These are phyloP conservation scores for Pittosporum tobira DNA, from an alignment of 129 eudicot genomes.

Conservation along the genomic window DNA sequence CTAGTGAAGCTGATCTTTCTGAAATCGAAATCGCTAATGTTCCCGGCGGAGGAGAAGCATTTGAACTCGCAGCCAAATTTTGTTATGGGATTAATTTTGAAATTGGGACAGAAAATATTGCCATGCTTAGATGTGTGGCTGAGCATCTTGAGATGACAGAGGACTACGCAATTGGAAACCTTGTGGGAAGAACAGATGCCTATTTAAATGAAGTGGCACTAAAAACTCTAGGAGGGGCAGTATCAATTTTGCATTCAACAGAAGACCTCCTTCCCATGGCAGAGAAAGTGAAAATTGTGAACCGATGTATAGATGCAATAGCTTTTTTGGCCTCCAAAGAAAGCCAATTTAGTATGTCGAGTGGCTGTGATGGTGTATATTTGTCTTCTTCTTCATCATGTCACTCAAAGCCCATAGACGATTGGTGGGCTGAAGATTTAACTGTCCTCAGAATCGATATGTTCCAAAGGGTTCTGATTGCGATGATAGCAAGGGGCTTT, in stretches of 20 bases:
- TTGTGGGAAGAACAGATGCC: constrained; percentile 62
- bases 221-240: constrained; percentile 46
- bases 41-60: constrained; percentile 56
- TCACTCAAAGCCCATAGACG: constrained; percentile 43
- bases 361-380: constrained; percentile 26
- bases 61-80: constrained; percentile 48
- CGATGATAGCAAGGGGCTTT: constrained; percentile 83
- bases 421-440: constrained; percentile 99
- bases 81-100: constrained; percentile 62
- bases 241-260: constrained; percentile 55
- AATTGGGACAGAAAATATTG: constrained; percentile 42
- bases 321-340: constrained; percentile 68
- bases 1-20: constrained; percentile 18
- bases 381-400: constrained; percentile 31
- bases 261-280: constrained; percentile 55
- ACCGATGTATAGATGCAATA: constrained; percentile 71
- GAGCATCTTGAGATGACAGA: constrained; percentile 62
- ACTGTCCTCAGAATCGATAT: constrained; percentile 60
- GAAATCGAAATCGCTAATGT: constrained; percentile 31
- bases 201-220: constrained; percentile 74
- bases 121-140: constrained; percentile 39
- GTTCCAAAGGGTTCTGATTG: constrained; percentile 83
- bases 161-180: constrained; percentile 59
- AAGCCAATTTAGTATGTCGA: constrained; percentile 32
- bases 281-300: constrained; percentile 60